Percentiles rank a stretch among this genome's conserved stretches.
phyloP scores from a whole-genome alignment of 2,329 filamentous ascomycete genomes.

The Alternaria tenuissima region DNA sequence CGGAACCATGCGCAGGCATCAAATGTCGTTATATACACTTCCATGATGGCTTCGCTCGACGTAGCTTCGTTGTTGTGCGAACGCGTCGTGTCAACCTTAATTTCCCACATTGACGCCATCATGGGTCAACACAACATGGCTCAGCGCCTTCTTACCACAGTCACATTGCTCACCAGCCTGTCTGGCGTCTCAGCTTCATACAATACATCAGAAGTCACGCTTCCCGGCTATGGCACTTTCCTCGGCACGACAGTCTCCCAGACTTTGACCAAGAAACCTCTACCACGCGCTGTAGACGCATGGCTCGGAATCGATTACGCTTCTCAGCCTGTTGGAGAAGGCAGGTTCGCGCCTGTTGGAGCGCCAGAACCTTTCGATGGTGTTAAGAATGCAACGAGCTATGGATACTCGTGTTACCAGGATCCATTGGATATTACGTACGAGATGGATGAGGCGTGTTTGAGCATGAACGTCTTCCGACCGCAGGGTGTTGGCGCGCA shows the following conservation, averaged over 20 bases:
- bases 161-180: slow-evolving; percentile 3
- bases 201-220: slow-evolving; percentile 18
- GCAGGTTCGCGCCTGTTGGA: slow-evolving; percentile 51
- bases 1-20: not conserved
- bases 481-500: slow-evolving; percentile 24
- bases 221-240: slow-evolving; percentile 53
- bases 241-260: slow-evolving; percentile 47
- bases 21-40: not conserved
- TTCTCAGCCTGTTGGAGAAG: slow-evolving; percentile 46
- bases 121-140: slow-evolving; percentile 7
- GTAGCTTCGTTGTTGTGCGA: not conserved
- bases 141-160: slow-evolving; percentile 6
- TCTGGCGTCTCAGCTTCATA: not conserved
- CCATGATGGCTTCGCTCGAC: not conserved
- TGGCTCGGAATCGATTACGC: slow-evolving; percentile 60
- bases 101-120: slow-evolving; percentile 5
- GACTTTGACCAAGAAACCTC: slow-evolving; percentile 47
- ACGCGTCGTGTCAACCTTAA: not conserved
- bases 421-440: slow-evolving; percentile 48
- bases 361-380: slow-evolving; percentile 52
- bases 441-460: slow-evolving; percentile 32
- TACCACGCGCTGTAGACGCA: slow-evolving; percentile 52
- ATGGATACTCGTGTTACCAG: slow-evolving; percentile 54
- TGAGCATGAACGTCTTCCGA: slow-evolving; percentile 40
- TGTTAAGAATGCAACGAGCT: slow-evolving; percentile 46